Evolutionary conservation across 352 stramenopile species (phyloP).

Genomic region (Pythium scleroteichum): DNA sequence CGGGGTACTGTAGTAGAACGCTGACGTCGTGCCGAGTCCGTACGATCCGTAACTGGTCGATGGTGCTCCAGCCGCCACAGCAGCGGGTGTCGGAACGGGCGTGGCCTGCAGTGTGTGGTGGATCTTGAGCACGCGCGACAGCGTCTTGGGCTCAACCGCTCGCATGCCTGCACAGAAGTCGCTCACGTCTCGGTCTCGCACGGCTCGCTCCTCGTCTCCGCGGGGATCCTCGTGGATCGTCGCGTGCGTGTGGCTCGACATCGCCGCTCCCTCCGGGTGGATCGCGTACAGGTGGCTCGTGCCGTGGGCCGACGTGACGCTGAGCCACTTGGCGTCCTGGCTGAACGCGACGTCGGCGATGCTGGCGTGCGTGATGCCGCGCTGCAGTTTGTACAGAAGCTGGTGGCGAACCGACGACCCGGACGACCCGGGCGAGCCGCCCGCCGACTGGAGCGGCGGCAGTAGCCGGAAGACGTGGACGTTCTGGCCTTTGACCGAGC

Average conservation of each 20-base stretch:
- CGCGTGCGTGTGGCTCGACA: constrained; percentile 72
- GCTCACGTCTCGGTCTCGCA: constrained; percentile 46
- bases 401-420: constrained; percentile 32
- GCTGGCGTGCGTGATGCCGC: constrained; percentile 82
- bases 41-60: constrained; percentile 30
- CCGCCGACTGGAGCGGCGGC: constrained; percentile 44
- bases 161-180: constrained; percentile 78
- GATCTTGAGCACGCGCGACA: constrained; percentile 74
- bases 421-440: neutral
- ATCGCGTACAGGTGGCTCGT: constrained; percentile 87
- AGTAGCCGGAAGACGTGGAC: constrained; percentile 82
- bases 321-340: constrained; percentile 85
- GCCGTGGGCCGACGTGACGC: constrained; percentile 79
- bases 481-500: constrained; percentile 84
- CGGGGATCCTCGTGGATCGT: constrained; percentile 27
- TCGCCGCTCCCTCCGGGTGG: constrained; percentile 63
- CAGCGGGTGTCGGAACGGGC: constrained; percentile 12
- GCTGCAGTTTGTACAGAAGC: constrained; percentile 86
- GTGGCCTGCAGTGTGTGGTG: constrained; percentile 53
- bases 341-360: constrained; percentile 85
- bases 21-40: constrained; percentile 16
- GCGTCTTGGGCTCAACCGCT: constrained; percentile 58
- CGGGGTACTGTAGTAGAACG: constrained; percentile 22
- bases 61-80: constrained; percentile 26
- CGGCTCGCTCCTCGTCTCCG: neutral